These are phyloP conservation scores for Aphanocladium album DNA, from an alignment of 2,329 filamentous ascomycete species.

Conservation along the genomic window DNA sequence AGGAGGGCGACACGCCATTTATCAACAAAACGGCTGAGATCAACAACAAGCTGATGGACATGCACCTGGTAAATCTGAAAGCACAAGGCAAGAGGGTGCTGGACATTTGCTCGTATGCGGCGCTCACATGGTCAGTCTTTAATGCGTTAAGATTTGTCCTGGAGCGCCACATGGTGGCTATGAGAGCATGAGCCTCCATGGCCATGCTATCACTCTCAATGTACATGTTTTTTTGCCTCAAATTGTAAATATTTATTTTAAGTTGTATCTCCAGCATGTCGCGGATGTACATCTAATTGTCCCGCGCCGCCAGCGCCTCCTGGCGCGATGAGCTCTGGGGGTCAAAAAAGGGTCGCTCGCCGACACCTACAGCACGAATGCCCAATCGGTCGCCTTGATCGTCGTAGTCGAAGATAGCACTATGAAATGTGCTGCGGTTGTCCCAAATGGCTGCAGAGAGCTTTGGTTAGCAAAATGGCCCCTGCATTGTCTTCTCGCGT, in stretches of 20 bases:
- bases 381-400: slow-evolving; percentile 43
- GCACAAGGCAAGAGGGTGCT: slow-evolving; percentile 6
- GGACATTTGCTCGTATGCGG: slow-evolving; percentile 3
- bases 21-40: slow-evolving; percentile 12
- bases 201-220: background rate
- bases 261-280: too few species aligned
- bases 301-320: background rate
- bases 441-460: slow-evolving; percentile 47
- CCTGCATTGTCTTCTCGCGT: background rate
- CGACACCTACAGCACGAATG: slow-evolving; percentile 46
- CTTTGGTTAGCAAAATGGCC: background rate
- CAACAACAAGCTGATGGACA: background rate
- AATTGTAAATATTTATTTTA: background rate
- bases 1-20: slow-evolving; percentile 14
- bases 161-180: background rate
- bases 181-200: background rate
- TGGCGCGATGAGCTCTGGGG: slow-evolving; percentile 29
- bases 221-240: background rate
- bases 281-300: background rate
- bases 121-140: background rate
- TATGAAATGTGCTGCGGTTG: slow-evolving; percentile 51
- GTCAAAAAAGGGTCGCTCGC: slow-evolving; percentile 51
- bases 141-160: background rate
- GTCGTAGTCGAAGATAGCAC: slow-evolving; percentile 48
- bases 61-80: background rate